These are phyloP conservation scores for Malassezia nana DNA, from an alignment of 1,284 basidiomycete genomes.

Conservation along the genomic window DNA sequence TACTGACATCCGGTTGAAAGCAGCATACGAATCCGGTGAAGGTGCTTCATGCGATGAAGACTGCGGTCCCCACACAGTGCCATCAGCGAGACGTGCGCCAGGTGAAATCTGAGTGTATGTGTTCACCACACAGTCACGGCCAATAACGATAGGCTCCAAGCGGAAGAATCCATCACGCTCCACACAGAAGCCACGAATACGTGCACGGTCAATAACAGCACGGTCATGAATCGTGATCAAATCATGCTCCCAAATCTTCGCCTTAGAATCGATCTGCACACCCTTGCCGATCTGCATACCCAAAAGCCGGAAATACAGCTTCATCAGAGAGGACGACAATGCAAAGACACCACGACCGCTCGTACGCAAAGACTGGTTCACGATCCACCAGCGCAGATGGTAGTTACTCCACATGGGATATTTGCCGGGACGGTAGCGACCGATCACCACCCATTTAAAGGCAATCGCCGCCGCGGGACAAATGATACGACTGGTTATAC, in stretches of 20 bases:
- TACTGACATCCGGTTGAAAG: slow-evolving; percentile 41
- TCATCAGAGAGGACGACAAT: slow-evolving; percentile 35
- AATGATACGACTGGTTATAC: slow-evolving; percentile 46
- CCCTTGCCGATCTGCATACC: slow-evolving; percentile 46
- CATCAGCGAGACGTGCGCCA: slow-evolving; percentile 44
- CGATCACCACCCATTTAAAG: slow-evolving; percentile 49
- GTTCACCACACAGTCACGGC: slow-evolving; percentile 48
- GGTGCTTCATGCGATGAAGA: slow-evolving; percentile 46
- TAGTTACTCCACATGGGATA: slow-evolving; percentile 49
- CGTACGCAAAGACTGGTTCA: slow-evolving; percentile 47
- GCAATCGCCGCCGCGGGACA: slow-evolving; percentile 45
- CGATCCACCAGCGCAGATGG: slow-evolving; percentile 48
- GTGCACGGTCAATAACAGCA: slow-evolving; percentile 44
- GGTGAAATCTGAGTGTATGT: slow-evolving; percentile 48
- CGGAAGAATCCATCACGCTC: slow-evolving; percentile 48
- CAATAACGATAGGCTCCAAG: slow-evolving; percentile 46
- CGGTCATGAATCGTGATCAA: slow-evolving; percentile 48
- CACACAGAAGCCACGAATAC: slow-evolving; percentile 47
- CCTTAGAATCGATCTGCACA: slow-evolving; percentile 41
- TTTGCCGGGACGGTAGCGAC: slow-evolving; percentile 43
- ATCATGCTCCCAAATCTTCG: slow-evolving; percentile 44
- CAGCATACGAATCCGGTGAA: slow-evolving; percentile 44
- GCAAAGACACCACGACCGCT: slow-evolving; percentile 46
- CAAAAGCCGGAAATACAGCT: slow-evolving; percentile 44
- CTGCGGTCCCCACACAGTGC: slow-evolving; percentile 47